Evolutionary conservation across 495 filamentous ascomycete species (phyloP).

Genomic region (Penicillium coprophilum): DNA sequence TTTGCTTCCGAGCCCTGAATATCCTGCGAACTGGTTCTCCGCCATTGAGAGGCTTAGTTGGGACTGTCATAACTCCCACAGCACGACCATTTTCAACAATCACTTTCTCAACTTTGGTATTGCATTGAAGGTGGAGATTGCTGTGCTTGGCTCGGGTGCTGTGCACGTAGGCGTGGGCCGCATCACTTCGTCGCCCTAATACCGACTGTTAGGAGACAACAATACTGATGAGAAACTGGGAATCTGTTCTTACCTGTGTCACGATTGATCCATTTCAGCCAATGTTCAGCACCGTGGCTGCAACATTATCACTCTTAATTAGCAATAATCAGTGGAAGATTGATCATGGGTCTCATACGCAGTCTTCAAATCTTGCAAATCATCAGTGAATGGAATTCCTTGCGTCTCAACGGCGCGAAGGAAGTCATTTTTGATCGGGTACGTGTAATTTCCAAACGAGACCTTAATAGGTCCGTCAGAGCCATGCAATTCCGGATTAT

Average conservation of each 20-base stretch:
- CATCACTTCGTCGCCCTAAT: conserved; percentile 56
- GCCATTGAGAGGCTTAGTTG: conserved; percentile 54
- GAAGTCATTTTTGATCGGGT: conserved; percentile 76
- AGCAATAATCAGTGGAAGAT: background rate
- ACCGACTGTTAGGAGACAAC: conserved; percentile 4
- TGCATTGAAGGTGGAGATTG: conserved; percentile 73
- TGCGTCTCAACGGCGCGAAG: conserved; percentile 75
- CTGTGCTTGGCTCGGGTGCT: conserved; percentile 62
- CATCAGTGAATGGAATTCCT: conserved; percentile 70
- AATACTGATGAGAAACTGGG: background rate
- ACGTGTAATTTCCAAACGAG: conserved; percentile 75
- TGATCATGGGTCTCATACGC: conserved; percentile 38
- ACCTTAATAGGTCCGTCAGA: conserved; percentile 84
- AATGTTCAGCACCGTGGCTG: conserved; percentile 42
- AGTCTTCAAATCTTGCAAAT: conserved; percentile 66
- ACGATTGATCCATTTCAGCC: conserved; percentile 69
- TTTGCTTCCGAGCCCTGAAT: conserved; percentile 73
- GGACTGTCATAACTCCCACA: conserved; percentile 59
- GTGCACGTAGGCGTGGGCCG: conserved; percentile 74
- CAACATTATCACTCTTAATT: background rate
- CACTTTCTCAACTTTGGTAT: conserved; percentile 81
- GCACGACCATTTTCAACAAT: conserved; percentile 71
- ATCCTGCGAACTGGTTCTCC: conserved; percentile 49
- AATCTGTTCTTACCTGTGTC: conserved; percentile 46
- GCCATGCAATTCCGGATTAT: conserved; percentile 74